Evolutionary conservation across 441 rosid species (phyloP).

Genomic region (Erysimum cheiri): DNA sequence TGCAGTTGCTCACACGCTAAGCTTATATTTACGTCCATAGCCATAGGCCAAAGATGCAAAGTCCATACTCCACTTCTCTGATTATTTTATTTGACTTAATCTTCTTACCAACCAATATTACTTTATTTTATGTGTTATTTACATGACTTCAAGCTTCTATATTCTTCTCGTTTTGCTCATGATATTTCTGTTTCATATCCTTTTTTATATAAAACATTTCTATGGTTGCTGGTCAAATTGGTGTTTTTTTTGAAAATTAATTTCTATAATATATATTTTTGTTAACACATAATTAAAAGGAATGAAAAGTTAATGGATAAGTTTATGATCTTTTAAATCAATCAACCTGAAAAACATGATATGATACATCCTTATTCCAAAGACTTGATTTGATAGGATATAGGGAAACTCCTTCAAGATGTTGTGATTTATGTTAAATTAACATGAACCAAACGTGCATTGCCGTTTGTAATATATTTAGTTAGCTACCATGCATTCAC

Average conservation of each 20-base stretch:
- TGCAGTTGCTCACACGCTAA: conserved; percentile 43
- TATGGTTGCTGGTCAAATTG: neutral
- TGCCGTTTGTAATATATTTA: neutral
- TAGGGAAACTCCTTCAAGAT: neutral
- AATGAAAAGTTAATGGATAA: neutral
- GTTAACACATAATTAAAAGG: neutral
- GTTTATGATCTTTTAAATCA: neutral
- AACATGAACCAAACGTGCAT: neutral
- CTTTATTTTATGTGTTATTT: neutral
- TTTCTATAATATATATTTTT: neutral
- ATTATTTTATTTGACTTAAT: neutral
- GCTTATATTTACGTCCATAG: conserved; percentile 3
- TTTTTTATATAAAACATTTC: neutral
- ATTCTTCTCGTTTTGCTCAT: conserved; percentile 21
- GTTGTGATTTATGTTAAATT: neutral
- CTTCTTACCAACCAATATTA: conserved; percentile 35
- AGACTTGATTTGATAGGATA: neutral
- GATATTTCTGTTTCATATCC: neutral
- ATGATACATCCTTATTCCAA: neutral
- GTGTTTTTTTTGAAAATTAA: neutral
- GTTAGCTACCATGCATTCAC: neutral
- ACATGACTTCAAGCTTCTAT: neutral
- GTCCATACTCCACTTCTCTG: conserved; percentile 3
- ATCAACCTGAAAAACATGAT: neutral
- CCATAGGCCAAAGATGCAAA: conserved; percentile 19